Evolutionary conservation across 257 asterid genomes (phyloP).

Genomic region (Solanum ahanhuiri): DNA sequence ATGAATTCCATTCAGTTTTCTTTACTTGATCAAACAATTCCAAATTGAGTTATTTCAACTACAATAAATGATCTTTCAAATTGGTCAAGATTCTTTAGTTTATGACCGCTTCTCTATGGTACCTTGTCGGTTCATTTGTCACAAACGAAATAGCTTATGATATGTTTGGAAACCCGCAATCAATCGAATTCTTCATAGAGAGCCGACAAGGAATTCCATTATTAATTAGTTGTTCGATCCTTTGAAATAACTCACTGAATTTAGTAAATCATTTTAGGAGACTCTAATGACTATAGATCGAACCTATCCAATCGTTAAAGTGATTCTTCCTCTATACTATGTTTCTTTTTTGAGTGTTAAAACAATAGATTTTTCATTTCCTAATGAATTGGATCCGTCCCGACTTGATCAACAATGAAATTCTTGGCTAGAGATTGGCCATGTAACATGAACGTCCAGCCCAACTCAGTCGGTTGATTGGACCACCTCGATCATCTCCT

Average conservation of each 20-base stretch:
- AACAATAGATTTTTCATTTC: background rate
- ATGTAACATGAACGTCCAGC: background rate
- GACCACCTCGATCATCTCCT: background rate
- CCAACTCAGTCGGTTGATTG: background rate
- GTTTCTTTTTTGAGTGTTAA: background rate
- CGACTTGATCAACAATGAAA: background rate
- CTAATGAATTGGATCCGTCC: background rate
- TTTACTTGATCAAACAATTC: background rate
- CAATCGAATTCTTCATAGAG: fast-evolving
- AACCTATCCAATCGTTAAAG: background rate
- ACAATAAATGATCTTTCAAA: background rate
- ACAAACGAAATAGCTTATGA: fast-evolving
- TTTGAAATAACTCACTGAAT: background rate
- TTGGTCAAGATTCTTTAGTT: background rate
- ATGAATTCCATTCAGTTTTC: no score
- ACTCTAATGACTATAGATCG: background rate
- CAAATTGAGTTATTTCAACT: background rate
- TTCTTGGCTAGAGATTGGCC: background rate
- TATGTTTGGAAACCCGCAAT: background rate
- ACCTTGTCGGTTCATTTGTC: background rate
- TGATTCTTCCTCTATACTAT: background rate
- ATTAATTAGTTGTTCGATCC: background rate
- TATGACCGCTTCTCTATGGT: background rate
- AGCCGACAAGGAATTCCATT: background rate
- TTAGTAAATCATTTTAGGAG: background rate